phyloP scores from a whole-genome alignment of 805 yeast species.

The Yarrowia phangngaensis region DNA sequence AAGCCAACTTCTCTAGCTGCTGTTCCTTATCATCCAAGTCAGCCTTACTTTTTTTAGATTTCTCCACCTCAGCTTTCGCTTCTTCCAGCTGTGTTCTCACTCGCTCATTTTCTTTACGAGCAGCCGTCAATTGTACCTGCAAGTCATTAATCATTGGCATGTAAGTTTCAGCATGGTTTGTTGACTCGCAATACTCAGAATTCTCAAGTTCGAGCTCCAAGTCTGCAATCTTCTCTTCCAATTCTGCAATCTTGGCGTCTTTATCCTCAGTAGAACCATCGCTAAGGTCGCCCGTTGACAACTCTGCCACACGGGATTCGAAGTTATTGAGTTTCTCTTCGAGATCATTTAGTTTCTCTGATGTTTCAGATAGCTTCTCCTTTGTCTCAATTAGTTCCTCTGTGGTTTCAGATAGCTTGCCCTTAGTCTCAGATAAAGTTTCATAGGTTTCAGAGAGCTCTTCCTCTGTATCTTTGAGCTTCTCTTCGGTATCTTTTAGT shows the following conservation, averaged over 20 bases:
- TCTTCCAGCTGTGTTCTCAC: slow-evolving; percentile 12
- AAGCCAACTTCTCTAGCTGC: slow-evolving; percentile 10
- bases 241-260: slow-evolving; percentile 9
- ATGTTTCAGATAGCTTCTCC: not conserved
- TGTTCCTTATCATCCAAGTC: slow-evolving; percentile 6
- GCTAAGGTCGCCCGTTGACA: slow-evolving; percentile 2
- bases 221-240: slow-evolving; percentile 23
- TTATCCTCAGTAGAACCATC: no score
- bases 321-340: slow-evolving; percentile 10
- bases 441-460: slow-evolving; percentile 3
- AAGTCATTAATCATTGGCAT: slow-evolving; percentile 21
- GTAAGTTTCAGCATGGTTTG: slow-evolving; percentile 19
- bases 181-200: slow-evolving; percentile 9
- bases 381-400: not conserved
- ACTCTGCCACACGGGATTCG: slow-evolving; percentile 3
- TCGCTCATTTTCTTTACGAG: slow-evolving; percentile 14
- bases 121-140: slow-evolving; percentile 17
- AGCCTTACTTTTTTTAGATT: not conserved
- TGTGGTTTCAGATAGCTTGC: not conserved
- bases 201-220: slow-evolving; percentile 25
- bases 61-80: not conserved
- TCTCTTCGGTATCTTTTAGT: not conserved
- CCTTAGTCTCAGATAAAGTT: slow-evolving; percentile 2
- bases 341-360: slow-evolving; percentile 1
- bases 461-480: not conserved